Conservation (phyloP, 257 asterid species). For the Rehmannia glutinosa region DNA sequence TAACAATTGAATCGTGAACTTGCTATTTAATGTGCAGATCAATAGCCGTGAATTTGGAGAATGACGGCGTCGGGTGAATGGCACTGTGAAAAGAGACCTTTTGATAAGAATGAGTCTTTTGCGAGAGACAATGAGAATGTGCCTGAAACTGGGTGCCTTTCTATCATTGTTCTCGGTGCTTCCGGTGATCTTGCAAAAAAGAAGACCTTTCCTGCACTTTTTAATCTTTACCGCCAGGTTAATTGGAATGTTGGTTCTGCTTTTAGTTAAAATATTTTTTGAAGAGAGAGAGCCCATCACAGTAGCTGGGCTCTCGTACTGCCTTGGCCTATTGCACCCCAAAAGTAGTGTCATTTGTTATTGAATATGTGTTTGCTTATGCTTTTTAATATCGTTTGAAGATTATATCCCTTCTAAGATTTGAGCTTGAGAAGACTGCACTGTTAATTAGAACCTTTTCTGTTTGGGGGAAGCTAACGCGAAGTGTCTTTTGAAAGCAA, state of each 20-base stretch:
- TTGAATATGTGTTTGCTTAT: not conserved
- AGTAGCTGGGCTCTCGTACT: too few relatives aligned
- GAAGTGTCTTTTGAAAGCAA: conserved; percentile 1
- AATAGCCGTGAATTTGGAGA: conserved; percentile 16
- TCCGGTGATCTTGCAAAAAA: conserved; percentile 99
- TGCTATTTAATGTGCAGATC: conserved; percentile 15
- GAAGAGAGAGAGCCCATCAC: too few relatives aligned
- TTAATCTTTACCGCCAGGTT: conserved; percentile 94
- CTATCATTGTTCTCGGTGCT: conserved; percentile 93
- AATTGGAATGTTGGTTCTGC: not conserved
- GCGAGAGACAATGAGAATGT: conserved; percentile 40
- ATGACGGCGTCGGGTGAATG: conserved; percentile 32
- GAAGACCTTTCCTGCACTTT: conserved; percentile 98
- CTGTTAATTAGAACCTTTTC: not conserved
- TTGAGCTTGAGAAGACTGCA: not conserved
- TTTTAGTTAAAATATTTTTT: not conserved
- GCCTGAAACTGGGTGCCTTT: conserved; percentile 71
- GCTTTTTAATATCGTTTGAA: not conserved
- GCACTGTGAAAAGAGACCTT: conserved; percentile 61
- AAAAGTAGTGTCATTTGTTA: too few relatives aligned
- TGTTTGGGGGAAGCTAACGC: not conserved
- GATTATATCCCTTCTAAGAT: not conserved
- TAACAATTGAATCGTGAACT: not conserved
- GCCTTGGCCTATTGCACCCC: too few relatives aligned
- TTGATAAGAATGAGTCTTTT: conserved; percentile 48